These are phyloP conservation scores for Trichothecium sympodiale DNA, from an alignment of 2,329 filamentous ascomycete species.

Conservation along the genomic window DNA sequence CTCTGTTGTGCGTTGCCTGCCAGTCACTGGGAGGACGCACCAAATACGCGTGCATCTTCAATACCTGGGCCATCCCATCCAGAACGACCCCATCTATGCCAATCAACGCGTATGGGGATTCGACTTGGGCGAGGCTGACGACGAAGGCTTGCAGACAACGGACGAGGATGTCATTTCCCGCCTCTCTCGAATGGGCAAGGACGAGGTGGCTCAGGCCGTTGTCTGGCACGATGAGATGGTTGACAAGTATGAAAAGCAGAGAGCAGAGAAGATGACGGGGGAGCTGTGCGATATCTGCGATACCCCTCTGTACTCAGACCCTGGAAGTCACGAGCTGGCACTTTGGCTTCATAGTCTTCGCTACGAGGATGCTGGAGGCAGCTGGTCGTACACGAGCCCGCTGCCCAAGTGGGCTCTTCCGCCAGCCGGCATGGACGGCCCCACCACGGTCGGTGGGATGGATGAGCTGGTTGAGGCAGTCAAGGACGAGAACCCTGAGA, in stretches of 20 bases:
- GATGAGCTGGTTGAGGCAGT: slow-evolving; percentile 48
- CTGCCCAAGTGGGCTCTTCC: slow-evolving; percentile 82
- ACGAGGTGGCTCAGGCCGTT: slow-evolving; percentile 80
- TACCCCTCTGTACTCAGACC: slow-evolving; percentile 87
- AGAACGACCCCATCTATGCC: slow-evolving; percentile 95
- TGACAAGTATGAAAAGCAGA: slow-evolving; percentile 76
- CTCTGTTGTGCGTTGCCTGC: slow-evolving; percentile 87
- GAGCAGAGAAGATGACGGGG: slow-evolving; percentile 89
- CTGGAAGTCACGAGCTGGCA: slow-evolving; percentile 77
- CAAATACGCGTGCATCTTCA: slow-evolving; percentile 93
- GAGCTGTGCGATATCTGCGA: slow-evolving; percentile 69
- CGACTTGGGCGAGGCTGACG: slow-evolving; percentile 57
- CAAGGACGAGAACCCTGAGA: slow-evolving; percentile 31
- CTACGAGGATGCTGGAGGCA: slow-evolving; percentile 73
- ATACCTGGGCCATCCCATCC: slow-evolving; percentile 86
- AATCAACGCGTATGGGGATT: slow-evolving; percentile 87
- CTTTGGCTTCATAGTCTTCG: slow-evolving; percentile 89
- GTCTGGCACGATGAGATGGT: slow-evolving; percentile 94
- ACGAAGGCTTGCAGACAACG: slow-evolving; percentile 56
- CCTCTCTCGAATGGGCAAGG: slow-evolving; percentile 83
- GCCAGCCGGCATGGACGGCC: slow-evolving; percentile 60
- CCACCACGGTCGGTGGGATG: slow-evolving; percentile 53
- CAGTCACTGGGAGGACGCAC: slow-evolving; percentile 87
- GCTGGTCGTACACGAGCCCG: slow-evolving; percentile 79
- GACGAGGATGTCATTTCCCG: slow-evolving; percentile 87